Evolutionary conservation across 2,329 filamentous ascomycete species (phyloP).

Genomic region (Mollisiaceae sp.): DNA sequence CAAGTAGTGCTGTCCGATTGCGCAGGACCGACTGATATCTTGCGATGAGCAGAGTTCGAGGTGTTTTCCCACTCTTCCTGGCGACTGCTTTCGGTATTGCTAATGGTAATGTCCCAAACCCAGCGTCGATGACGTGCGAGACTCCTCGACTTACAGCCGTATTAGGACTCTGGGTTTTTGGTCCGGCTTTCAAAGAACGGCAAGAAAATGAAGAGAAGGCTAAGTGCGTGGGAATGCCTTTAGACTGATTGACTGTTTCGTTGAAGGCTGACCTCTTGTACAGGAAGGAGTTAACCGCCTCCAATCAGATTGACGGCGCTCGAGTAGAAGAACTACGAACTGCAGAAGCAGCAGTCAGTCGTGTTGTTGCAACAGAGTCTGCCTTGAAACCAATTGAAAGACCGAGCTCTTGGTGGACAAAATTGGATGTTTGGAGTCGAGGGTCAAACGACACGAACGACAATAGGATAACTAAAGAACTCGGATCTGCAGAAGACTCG

Average conservation of each 20-base stretch:
- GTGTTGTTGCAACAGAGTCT: constrained; percentile 28
- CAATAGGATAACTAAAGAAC: not conserved
- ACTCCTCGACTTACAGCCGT: constrained; percentile 9
- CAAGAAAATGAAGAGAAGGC: constrained; percentile 31
- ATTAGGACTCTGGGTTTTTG: constrained; percentile 40
- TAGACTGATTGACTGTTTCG: not conserved
- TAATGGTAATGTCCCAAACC: constrained; percentile 36
- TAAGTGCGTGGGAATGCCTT: constrained; percentile 23
- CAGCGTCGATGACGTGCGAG: not conserved
- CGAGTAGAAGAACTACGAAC: constrained; percentile 24
- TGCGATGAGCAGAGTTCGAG: constrained; percentile 39
- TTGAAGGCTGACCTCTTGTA: constrained; percentile 17
- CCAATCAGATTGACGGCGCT: constrained; percentile 18
- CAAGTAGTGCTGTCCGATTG: not conserved
- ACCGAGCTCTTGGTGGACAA: constrained; percentile 36
- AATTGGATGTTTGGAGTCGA: constrained; percentile 25
- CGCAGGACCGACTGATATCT: not conserved
- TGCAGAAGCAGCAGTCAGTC: constrained; percentile 34
- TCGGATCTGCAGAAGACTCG: not conserved
- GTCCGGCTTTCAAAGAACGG: constrained; percentile 40
- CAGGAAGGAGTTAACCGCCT: constrained; percentile 29
- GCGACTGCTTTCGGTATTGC: constrained; percentile 39
- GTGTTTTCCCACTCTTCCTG: constrained; percentile 37
- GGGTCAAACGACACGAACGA: not conserved
- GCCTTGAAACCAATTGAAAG: constrained; percentile 25